Evolutionary conservation across 768 basidiomycete species (phyloP).

Genomic region (Rhodotorula graminis): DNA sequence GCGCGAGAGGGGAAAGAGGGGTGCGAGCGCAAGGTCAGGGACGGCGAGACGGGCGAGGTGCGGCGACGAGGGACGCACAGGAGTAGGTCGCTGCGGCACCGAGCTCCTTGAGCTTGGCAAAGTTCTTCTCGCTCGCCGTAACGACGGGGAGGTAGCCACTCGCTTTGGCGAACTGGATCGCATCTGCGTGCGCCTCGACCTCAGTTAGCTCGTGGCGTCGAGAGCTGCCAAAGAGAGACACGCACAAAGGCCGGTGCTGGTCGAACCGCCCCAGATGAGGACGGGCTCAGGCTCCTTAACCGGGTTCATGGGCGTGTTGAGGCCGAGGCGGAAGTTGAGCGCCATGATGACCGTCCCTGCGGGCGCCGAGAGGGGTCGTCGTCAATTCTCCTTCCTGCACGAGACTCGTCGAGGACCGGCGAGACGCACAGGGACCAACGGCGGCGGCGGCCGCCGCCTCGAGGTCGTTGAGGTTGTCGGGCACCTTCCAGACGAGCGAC

Average conservation of each 20-base stretch:
- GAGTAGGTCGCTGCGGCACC: constrained; percentile 54
- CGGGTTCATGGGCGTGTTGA: constrained; percentile 3
- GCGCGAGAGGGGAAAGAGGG: not conserved
- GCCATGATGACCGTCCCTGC: constrained; percentile 33
- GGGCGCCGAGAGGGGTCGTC: no score
- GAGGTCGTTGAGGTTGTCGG: constrained; percentile 13
- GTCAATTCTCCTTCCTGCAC: not conserved
- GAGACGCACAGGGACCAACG: constrained; percentile 23
- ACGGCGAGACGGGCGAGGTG: not conserved
- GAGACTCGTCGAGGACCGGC: not conserved
- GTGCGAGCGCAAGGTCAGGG: no score
- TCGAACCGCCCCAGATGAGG: constrained; percentile 34
- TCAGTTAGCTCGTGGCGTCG: no score
- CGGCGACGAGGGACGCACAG: constrained; percentile 15
- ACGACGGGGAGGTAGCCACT: constrained; percentile 53
- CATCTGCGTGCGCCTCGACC: no score
- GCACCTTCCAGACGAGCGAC: constrained; percentile 25
- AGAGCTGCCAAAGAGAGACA: not conserved
- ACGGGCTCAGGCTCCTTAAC: constrained; percentile 11
- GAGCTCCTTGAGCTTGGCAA: constrained; percentile 47
- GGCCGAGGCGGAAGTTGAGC: constrained; percentile 11
- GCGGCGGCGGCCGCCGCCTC: constrained; percentile 27
- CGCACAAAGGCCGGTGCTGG: constrained; percentile 25
- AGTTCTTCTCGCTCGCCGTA: constrained; percentile 51
- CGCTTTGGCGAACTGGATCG: constrained; percentile 51